Evolutionary conservation across 768 basidiomycete genomes (phyloP).

Genomic region (Dioszegia crocea): DNA sequence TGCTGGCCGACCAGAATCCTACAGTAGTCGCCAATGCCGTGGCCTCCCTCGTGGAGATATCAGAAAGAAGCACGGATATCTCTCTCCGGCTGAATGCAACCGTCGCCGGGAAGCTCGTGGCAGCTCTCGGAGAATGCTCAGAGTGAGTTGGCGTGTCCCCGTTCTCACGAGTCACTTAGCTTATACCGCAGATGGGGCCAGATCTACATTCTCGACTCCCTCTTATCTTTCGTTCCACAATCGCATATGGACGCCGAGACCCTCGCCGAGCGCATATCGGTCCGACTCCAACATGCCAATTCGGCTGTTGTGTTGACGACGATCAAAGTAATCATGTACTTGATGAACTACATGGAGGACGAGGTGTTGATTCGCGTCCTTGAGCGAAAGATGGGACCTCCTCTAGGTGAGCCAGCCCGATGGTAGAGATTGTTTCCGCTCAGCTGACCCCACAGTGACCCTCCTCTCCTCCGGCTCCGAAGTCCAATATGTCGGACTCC

Average conservation of each 20-base stretch:
- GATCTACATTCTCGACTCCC: conserved; percentile 92
- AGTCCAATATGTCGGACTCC: conserved; percentile 94
- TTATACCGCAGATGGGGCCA: conserved; percentile 84
- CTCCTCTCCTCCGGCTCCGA: conserved; percentile 94
- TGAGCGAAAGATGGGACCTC: conserved; percentile 97
- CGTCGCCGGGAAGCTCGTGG: conserved; percentile 81
- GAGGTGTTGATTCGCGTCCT: conserved; percentile 77
- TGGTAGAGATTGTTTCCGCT: not conserved
- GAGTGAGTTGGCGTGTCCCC: conserved; percentile 62
- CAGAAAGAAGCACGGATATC: conserved; percentile 89
- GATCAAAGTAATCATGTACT: conserved; percentile 87
- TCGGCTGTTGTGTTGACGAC: conserved; percentile 98
- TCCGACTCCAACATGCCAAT: conserved; percentile 95
- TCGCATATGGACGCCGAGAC: conserved; percentile 80
- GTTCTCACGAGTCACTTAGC: not conserved
- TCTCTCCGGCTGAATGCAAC: conserved; percentile 82
- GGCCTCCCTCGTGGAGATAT: conserved; percentile 92
- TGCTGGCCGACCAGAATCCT: conserved; percentile 88
- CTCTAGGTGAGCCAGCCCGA: conserved; percentile 62
- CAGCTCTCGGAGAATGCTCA: conserved; percentile 90
- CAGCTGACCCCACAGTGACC: conserved; percentile 62
- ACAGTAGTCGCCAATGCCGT: conserved; percentile 97
- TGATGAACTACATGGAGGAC: conserved; percentile 99
- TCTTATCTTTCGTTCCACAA: conserved; percentile 91
- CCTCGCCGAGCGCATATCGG: conserved; percentile 90